A percentile compares a stretch with the other conserved stretches of the same genome.
Evolutionary conservation across 106 monocot genomes (phyloP).

Genomic region (Dendrobium chrysotoxum): DNA sequence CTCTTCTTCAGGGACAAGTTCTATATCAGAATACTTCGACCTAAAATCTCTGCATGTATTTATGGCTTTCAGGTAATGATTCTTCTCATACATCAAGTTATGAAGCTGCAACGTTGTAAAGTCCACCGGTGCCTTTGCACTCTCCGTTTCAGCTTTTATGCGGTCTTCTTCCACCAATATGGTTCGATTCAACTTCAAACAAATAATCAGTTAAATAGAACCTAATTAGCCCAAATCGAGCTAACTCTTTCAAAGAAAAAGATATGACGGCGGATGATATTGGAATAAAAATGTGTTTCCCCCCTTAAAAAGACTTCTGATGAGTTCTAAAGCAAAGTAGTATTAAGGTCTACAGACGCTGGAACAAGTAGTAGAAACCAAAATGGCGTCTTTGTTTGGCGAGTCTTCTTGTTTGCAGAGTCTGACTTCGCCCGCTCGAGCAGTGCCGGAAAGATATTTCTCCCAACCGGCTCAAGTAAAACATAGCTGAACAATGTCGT

Average conservation of each 20-base stretch:
- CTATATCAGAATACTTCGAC: slow-evolving; percentile 83
- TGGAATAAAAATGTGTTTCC: neutral
- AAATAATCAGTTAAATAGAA: neutral
- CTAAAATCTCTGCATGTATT: slow-evolving; percentile 88
- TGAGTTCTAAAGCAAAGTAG: neutral
- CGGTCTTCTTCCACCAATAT: slow-evolving; percentile 89
- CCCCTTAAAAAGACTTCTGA: neutral
- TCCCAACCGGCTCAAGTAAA: neutral
- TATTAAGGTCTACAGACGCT: neutral
- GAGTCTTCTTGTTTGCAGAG: neutral
- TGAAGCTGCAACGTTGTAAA: slow-evolving; percentile 85
- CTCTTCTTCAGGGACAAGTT: slow-evolving; percentile 79
- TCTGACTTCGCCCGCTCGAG: neutral
- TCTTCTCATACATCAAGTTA: slow-evolving; percentile 96
- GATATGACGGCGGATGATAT: neutral
- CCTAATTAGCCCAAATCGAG: neutral
- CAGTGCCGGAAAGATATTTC: neutral
- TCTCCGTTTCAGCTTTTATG: slow-evolving; percentile 81
- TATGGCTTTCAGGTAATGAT: slow-evolving; percentile 88
- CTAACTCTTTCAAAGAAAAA: neutral
- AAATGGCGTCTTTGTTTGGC: neutral
- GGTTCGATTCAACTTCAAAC: slow-evolving; percentile 55
- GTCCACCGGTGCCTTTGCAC: slow-evolving; percentile 89
- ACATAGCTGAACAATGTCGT: neutral
- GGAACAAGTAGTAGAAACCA: neutral